These are phyloP conservation scores for Tolypocladium tropicale DNA, from an alignment of 2,329 filamentous ascomycete genomes.

Conservation along the genomic window DNA sequence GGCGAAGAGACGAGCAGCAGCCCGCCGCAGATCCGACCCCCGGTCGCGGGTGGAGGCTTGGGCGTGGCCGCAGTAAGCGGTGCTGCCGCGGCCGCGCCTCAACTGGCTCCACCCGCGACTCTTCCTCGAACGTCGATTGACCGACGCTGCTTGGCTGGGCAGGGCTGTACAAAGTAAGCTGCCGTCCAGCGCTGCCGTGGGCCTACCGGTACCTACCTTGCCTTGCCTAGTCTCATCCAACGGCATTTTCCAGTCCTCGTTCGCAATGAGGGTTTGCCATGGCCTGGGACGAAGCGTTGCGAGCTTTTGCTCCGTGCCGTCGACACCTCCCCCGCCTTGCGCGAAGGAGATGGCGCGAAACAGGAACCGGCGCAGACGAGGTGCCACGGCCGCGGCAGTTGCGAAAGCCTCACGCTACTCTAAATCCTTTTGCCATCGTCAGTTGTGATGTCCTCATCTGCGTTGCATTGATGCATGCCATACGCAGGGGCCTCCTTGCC, in stretches of 20 bases:
- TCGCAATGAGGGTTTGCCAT: too few species aligned
- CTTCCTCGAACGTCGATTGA: not conserved
- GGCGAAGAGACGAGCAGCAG: not conserved
- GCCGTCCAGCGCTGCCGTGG: not conserved
- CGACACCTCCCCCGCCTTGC: too few species aligned
- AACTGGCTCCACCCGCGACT: conserved; percentile 1
- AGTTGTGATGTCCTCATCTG: not conserved
- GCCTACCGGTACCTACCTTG: not conserved
- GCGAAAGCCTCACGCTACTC: not conserved
- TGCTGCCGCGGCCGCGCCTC: conserved; percentile 9
- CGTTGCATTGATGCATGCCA: not conserved
- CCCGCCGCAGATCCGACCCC: not conserved
- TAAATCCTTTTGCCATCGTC: not conserved
- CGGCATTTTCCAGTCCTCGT: not conserved
- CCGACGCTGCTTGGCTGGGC: not conserved
- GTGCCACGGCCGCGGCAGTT: not conserved
- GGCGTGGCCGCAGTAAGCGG: conserved; percentile 13
- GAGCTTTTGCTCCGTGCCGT: too few species aligned
- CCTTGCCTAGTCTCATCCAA: not conserved
- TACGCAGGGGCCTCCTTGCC: not conserved
- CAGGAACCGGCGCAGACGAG: not conserved
- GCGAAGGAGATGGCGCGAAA: too few species aligned
- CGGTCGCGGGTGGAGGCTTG: not conserved
- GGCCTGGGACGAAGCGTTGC: too few species aligned
- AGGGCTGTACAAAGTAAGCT: not conserved